phyloP scores from a whole-genome alignment of 2,329 filamentous ascomycete genomes.

The Claviceps fusiformis region DNA sequence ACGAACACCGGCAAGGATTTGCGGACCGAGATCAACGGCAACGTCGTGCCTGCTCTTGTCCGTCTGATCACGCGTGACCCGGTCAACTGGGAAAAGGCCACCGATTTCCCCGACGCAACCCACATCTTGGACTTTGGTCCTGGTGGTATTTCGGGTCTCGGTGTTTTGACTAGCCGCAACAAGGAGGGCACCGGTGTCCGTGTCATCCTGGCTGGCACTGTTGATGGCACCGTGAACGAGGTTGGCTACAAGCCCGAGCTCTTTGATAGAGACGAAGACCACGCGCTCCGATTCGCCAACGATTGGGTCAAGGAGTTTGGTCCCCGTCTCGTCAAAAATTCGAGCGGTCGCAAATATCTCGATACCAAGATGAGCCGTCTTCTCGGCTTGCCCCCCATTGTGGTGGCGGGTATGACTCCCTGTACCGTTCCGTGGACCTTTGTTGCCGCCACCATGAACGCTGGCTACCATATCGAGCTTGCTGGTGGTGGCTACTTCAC shows the following conservation, averaged over 20 bases:
- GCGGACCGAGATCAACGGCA: slow-evolving; percentile 52
- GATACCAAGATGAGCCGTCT: slow-evolving; percentile 93
- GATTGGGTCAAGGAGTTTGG: slow-evolving; percentile 98
- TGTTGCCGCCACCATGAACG: slow-evolving; percentile 83
- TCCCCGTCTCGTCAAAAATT: slow-evolving; percentile 81
- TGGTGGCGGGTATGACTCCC: slow-evolving; percentile 92
- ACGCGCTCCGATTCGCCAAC: slow-evolving; percentile 86
- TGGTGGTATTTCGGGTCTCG: slow-evolving; percentile 90
- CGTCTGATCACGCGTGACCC: slow-evolving; percentile 90
- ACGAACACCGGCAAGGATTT: slow-evolving; percentile 83
- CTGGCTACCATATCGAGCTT: slow-evolving; percentile 87
- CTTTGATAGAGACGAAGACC: slow-evolving; percentile 89
- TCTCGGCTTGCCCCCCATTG: slow-evolving; percentile 70
- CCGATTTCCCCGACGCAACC: slow-evolving; percentile 77
- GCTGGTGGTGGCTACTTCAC: slow-evolving; percentile 84
- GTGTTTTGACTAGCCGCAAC: slow-evolving; percentile 93
- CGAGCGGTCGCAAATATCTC: slow-evolving; percentile 77
- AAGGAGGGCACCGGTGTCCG: slow-evolving; percentile 97
- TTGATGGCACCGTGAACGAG: slow-evolving; percentile 78
- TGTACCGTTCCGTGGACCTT: slow-evolving; percentile 84
- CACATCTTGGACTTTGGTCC: slow-evolving; percentile 96
- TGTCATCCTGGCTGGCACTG: slow-evolving; percentile 86
- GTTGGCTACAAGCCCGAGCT: slow-evolving; percentile 97
- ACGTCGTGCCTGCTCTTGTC: slow-evolving; percentile 75
- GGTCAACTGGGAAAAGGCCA: slow-evolving; percentile 94